phyloP scores from a whole-genome alignment of 305 asterid genomes.

The Withania somnifera region DNA sequence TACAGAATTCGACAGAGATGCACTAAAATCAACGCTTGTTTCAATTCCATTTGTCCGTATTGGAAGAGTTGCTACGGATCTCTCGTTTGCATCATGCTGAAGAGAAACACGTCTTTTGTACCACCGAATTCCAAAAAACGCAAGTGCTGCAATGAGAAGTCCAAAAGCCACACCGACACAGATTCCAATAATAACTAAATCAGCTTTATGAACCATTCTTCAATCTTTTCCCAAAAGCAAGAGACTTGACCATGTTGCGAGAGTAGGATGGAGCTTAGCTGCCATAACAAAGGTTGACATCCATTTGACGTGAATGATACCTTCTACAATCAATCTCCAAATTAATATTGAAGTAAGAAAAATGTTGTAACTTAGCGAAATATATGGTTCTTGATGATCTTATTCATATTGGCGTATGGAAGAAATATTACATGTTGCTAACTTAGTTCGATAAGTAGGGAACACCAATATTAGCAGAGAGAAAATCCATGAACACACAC shows the following conservation, averaged over 20 bases:
- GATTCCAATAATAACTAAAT: constrained; percentile 71
- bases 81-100: constrained; percentile 35
- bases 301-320: not conserved
- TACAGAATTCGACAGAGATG: constrained; percentile 47
- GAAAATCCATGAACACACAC: no score
- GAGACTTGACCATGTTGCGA: constrained; percentile 48
- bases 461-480: not conserved
- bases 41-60: constrained; percentile 67
- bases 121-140: constrained; percentile 56
- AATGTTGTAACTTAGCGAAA: not conserved
- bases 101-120: constrained; percentile 44
- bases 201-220: constrained; percentile 58
- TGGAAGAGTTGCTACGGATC: constrained; percentile 53
- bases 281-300: not conserved
- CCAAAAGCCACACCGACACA: constrained; percentile 76
- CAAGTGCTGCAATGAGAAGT: constrained; percentile 52
- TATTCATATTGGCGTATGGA: not conserved
- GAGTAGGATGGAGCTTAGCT: not conserved
- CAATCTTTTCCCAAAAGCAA: constrained; percentile 26
- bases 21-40: constrained; percentile 55
- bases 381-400: not conserved
- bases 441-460: not conserved
- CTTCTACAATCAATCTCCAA: not conserved
- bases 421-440: not conserved
- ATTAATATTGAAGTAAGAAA: not conserved